Base-by-base conservation (phyloP, 2,329 filamentous ascomycete genomes). In the Periconia sp. region DNA sequence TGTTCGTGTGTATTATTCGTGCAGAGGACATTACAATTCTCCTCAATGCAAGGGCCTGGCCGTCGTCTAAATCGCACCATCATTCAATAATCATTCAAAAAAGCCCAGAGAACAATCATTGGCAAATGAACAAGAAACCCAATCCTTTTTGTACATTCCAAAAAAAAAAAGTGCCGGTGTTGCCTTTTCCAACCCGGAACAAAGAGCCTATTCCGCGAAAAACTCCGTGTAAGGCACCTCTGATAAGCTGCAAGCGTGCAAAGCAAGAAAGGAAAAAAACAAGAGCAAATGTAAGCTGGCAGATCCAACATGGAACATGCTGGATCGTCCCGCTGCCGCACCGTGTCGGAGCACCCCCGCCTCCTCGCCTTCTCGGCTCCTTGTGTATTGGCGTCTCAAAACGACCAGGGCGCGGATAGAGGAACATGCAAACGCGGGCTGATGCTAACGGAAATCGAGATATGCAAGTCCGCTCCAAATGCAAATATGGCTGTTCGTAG, bases 401-500 rank as follows among this genome's bases (percentile, higher is more conserved):
- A n/a, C n/a, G n/a, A n/a, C n/a, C n/a, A n/a, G n/a, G n/a, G n/a
- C n/a, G n/a, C n/a, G n/a, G n/a, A n/a, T n/a, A n/a, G n/a, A n/a
- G n/a, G n/a, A n/a, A 43, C 31, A 41, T 33, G 29, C 24, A 34
- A n/a, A n/a, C n/a, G n/a, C n/a, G n/a, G 29, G 22, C 37, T 25
- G 36, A 52, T 48, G 38, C 43, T 30, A 21, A 42, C 28, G 40
- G n/a, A 34, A 36, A 44, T 42, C 36, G 48, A 43, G 48, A 57
- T 50, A 65, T 57, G 60, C 59, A 51, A 55, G n/a, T 59, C 54
- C 63, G 64, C 59, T 64, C 51, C 56, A 63, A 59, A 67, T 65
- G 64, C 65, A 63, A 53, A 45, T 57, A 55, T 46, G 44, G 40
- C 46, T 41, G 56, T 36, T 38, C 39, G 45, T 46, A 36, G 38